Conservation (phyloP, 805 yeast genomes). For the Candida golubevii region DNA sequence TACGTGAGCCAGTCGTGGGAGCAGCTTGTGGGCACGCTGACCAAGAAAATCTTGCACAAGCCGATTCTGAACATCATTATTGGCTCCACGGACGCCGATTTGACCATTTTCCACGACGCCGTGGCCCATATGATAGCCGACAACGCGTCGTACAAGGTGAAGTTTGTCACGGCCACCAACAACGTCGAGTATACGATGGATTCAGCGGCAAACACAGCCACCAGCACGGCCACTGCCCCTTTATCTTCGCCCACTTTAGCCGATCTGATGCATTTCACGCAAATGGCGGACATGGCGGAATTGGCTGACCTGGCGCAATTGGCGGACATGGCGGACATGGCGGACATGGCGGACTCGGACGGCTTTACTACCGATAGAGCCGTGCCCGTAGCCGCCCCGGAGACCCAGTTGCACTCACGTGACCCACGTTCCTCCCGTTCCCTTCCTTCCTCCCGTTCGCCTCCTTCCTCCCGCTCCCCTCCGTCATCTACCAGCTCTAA, state of each 20-base stretch:
- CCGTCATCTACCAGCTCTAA: conserved; percentile 22
- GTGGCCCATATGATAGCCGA: conserved; percentile 65
- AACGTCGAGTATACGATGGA: conserved; percentile 2
- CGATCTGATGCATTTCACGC: too few species aligned
- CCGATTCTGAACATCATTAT: conserved; percentile 62
- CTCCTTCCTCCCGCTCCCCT: too few species aligned
- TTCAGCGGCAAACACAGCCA: neutral
- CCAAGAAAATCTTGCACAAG: conserved; percentile 47
- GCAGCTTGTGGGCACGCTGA: conserved; percentile 63
- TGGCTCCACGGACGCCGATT: conserved; percentile 60
- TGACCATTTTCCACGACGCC: conserved; percentile 64
- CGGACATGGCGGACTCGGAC: neutral
- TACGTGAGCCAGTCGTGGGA: conserved; percentile 80
- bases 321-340: neutral
- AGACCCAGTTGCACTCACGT: neutral
- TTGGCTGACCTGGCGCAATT: too few species aligned
- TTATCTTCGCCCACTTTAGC: too few species aligned
- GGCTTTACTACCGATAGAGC: neutral
- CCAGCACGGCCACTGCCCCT: neutral
- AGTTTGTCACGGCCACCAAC: conserved; percentile 57
- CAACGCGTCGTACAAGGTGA: conserved; percentile 73
- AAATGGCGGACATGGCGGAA: too few species aligned
- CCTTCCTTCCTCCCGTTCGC: too few species aligned
- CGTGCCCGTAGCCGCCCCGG: neutral
- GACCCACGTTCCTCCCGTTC: too few species aligned